These are phyloP conservation scores for Sanchytrium tribonematis DNA, from an alignment of 371 early-diverging fungal genomes.

Conservation along the genomic window DNA sequence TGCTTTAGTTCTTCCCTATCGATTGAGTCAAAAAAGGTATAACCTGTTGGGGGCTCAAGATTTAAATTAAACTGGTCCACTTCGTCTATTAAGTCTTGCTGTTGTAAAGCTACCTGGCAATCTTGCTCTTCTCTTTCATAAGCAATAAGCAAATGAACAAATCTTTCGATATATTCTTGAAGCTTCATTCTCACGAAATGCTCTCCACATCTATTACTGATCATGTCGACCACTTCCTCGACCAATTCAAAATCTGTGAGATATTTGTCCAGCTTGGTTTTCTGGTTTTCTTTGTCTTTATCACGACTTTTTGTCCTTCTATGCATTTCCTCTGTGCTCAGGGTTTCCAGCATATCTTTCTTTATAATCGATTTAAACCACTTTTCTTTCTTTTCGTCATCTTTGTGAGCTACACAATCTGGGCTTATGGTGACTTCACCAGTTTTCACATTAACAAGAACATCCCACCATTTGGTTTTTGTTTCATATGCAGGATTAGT, in stretches of 20 bases:
- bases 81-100: not conserved
- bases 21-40: not conserved
- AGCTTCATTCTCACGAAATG: not conserved
- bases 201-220: not conserved
- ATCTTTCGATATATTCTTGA: not conserved
- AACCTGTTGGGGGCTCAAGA: not conserved
- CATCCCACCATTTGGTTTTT: conserved; percentile 77
- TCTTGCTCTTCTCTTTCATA: not conserved
- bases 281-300: not conserved
- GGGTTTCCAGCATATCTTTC: not conserved
- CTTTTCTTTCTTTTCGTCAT: conserved; percentile 1
- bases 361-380: not conserved
- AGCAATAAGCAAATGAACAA: not conserved
- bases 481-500: conserved; percentile 79
- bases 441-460: conserved; percentile 63
- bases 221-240: not conserved
- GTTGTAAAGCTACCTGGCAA: not conserved
- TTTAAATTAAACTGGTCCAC: not conserved
- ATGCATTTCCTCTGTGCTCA: not conserved
- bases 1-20: not conserved
- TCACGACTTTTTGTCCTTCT: too few species aligned
- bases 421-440: conserved; percentile 67
- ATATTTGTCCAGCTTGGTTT: not conserved
- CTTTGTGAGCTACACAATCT: not conserved
- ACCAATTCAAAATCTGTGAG: not conserved